Base-by-base conservation (phyloP, 2,329 filamentous ascomycete genomes). In the Stemphylium vesicarium region DNA sequence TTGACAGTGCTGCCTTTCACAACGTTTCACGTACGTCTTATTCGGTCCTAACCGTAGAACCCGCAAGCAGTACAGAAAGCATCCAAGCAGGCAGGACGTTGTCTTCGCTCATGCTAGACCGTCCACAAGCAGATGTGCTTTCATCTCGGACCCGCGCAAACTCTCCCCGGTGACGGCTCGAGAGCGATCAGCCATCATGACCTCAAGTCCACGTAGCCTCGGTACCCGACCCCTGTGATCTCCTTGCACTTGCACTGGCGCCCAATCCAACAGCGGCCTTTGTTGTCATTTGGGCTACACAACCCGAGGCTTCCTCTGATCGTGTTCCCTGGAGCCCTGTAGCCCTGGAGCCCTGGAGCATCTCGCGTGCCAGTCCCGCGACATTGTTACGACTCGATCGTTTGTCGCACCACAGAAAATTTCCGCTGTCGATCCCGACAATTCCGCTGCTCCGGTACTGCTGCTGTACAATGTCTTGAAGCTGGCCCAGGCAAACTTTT, bases 11-110 rank as follows among this genome's bases (percentile, higher is more conserved):
- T 63, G 60, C 61, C 64, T 61, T 44, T 62, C 56, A 64, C 64
- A 68, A 66, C 60, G 67, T 70, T 70, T 62, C 62, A 70, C 68
- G 12, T 40, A 56, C 24, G 50, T 54, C 59, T 54, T 57, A 45
- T 45, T 56, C 39, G 38, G 52, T 51, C 48, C 37, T 47, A 42
- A 56, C 48, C 36, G 26, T 56, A 45, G 47, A 50, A 40, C 37
- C 32, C 47, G 44, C 52, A 44, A 46, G 40, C 54, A 50, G 47
- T 55, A 53, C 57, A 51, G 32, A 52, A 52, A 50, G 50, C 37
- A 56, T 60, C 55, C 41, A 61, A 60, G 56, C 53, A 62, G 49
- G 50, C 48, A 41, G 48, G 22, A 54, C 24, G 40, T 29, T 36
- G 53, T 46, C 47, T 52, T 51, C 57, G 48, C 53, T 63, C 53